Evolutionary conservation across 108 stramenopile genomes (phyloP), one percentile per base, ranked within the genome.

Genomic region (Stephanodiscus triporus): DNA sequence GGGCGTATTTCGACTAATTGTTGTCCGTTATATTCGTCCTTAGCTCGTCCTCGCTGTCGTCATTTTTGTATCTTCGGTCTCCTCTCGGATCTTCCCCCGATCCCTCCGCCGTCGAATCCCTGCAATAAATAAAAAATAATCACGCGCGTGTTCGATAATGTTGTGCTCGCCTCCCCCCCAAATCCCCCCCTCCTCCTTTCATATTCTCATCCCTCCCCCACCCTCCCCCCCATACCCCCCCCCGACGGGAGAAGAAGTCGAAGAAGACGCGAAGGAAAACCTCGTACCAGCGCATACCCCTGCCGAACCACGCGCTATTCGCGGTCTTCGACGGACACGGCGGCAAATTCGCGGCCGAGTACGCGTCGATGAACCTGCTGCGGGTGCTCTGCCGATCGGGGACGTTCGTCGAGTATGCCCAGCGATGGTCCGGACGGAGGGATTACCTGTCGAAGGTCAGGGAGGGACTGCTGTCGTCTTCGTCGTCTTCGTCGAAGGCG

Each of bases 251-350:
- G 49, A 38, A 34, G 50, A 54, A 27, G 26, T 22, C 27, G 30
- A 24, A 9, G 30, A 26, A 22, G 19, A 34, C 26, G 54, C 51
- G 22, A 51, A 60, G 4, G 54, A 26, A 29, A 19, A 53, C 37
- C 23, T 32, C 40, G 2, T 42, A 36, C 27, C 36, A 37, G 11
- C 26, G 48, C 68, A 60, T 50, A 13, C 32, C 50, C 48, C 38
- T 84, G 45, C 68, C 62, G 40, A 80, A 76, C 63, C 88, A 90
- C 82, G 80, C 84, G 24, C 70, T 95, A 10, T 92, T 91, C 65
- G 85, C 81, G 32, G 85, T 91, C 30, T 85, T 92, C 80, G 93
- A 95, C 70, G 91, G 93, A 7, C 93, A 95, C 71, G 93, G 93
- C 30, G 93, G 91, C 24, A 62, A 76, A 36, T 86, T 84, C 72